A percentile compares a stretch with the other conserved stretches of the same genome.
Evolutionary conservation across 495 filamentous ascomycete genomes (phyloP).

Genomic region (Penicillium bovifimosum): DNA sequence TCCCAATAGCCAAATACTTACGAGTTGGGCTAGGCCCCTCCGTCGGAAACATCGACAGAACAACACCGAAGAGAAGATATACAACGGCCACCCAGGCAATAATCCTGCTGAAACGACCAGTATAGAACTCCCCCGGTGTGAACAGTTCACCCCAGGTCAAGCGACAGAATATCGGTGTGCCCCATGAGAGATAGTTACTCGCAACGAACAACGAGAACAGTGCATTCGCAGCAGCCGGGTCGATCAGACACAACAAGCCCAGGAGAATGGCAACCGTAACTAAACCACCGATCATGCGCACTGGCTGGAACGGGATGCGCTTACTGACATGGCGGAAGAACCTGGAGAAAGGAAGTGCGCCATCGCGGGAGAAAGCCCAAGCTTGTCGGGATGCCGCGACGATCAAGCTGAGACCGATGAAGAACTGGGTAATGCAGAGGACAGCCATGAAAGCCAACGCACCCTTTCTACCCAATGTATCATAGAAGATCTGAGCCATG

Average conservation of each 20-base stretch:
- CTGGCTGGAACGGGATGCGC: constrained; percentile 53
- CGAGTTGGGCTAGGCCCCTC: constrained; percentile 50
- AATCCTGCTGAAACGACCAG: constrained; percentile 38
- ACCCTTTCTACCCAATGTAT: constrained; percentile 37
- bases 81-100: constrained; percentile 50
- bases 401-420: constrained; percentile 39
- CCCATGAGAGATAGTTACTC: constrained; percentile 58
- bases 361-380: constrained; percentile 58
- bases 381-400: constrained; percentile 53
- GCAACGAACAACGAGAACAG: constrained; percentile 59
- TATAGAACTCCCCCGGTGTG: constrained; percentile 46
- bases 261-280: constrained; percentile 51
- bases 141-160: constrained; percentile 59
- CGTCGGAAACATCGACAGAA: constrained; percentile 55
- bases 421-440: constrained; percentile 36
- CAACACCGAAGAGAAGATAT: constrained; percentile 52
- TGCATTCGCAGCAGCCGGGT: constrained; percentile 51
- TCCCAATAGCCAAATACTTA: constrained; percentile 17
- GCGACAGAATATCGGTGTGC: constrained; percentile 56
- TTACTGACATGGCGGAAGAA: constrained; percentile 55
- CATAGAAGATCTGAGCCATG: constrained; percentile 45
- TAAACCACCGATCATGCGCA: constrained; percentile 55
- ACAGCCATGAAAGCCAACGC: constrained; percentile 43
- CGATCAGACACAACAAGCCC: constrained; percentile 54
- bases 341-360: constrained; percentile 55